A percentile compares a stretch with the other conserved stretches of the same genome.
phyloP scores from a whole-genome alignment of 2,329 filamentous ascomycete species.

The Raffaelea ambrosiae region DNA sequence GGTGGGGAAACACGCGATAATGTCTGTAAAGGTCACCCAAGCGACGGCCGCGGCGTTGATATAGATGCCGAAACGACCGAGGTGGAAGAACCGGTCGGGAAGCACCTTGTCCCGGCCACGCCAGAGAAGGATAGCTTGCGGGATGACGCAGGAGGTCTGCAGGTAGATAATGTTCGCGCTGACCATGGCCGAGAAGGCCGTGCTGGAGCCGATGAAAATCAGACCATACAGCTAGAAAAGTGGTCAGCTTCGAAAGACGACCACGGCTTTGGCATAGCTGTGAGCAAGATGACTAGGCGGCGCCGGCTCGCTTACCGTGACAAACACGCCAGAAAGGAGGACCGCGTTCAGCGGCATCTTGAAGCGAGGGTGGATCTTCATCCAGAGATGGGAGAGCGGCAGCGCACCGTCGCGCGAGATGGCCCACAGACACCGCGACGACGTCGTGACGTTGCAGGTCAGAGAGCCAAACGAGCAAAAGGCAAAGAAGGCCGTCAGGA shows the following conservation, averaged over 20 bases:
- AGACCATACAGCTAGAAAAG: conserved; percentile 21
- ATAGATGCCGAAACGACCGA: conserved; percentile 15
- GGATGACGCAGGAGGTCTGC: conserved; percentile 13
- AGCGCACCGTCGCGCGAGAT: conserved; percentile 17
- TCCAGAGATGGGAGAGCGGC: conserved; percentile 18
- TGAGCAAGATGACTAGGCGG: too few relatives aligned
- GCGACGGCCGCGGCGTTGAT: conserved; percentile 12
- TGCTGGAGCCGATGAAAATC: conserved; percentile 20
- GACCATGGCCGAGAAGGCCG: conserved; percentile 14
- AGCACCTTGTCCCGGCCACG: conserved; percentile 17
- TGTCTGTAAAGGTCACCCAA: conserved; percentile 7
- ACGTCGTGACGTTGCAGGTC: conserved; percentile 7
- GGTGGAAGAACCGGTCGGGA: conserved; percentile 16
- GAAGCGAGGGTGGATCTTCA: conserved; percentile 12
- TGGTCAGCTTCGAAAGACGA: too few relatives aligned
- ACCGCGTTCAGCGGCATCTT: conserved; percentile 19
- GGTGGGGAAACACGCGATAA: conserved; percentile 10
- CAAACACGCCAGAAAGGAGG: conserved; percentile 5
- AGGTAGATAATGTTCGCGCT: conserved; percentile 9
- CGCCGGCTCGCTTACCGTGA: too few relatives aligned
- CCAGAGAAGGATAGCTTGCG: conserved; percentile 18
- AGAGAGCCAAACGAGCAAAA: conserved; percentile 10
- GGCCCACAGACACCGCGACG: conserved; percentile 9
- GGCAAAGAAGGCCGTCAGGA: conserved; percentile 10
- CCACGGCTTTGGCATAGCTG: too few relatives aligned